Evolutionary conservation across 2,329 filamentous ascomycete genomes (phyloP).

Genomic region (Neocatenulostroma microsporum): DNA sequence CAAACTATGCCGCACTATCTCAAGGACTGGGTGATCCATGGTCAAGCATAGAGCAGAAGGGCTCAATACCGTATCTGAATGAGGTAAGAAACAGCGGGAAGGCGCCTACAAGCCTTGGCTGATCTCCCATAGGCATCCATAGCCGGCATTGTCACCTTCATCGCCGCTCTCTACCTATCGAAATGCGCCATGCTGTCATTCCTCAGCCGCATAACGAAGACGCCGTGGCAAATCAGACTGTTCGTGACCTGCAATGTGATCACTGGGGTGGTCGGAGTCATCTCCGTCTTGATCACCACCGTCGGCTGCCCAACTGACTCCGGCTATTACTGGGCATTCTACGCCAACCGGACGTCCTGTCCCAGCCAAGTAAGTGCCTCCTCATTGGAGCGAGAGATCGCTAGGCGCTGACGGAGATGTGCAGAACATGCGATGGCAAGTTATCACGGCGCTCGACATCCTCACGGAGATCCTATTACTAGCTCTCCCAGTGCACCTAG

Average conservation of each 20-base stretch:
- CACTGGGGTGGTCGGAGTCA: constrained; percentile 20
- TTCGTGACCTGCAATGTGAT: constrained; percentile 21
- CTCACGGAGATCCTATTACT: constrained; percentile 29
- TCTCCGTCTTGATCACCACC: constrained; percentile 24
- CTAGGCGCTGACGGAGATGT: constrained; percentile 7
- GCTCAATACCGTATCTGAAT: constrained; percentile 17
- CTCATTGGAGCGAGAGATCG: neutral
- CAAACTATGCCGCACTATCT: constrained; percentile 22
- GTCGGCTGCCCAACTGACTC: constrained; percentile 21
- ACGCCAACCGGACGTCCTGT: constrained; percentile 18
- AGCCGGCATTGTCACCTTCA: constrained; percentile 24
- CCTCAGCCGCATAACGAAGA: constrained; percentile 25
- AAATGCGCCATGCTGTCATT: constrained; percentile 28
- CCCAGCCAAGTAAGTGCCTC: constrained; percentile 18
- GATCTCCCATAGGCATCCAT: constrained; percentile 18
- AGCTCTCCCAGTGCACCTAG: constrained; percentile 26
- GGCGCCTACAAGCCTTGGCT: neutral
- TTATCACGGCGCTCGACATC: constrained; percentile 34
- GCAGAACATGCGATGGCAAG: constrained; percentile 29
- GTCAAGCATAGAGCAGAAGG: constrained; percentile 11
- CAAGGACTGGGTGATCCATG: constrained; percentile 24
- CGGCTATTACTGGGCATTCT: constrained; percentile 26
- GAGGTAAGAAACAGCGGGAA: constrained; percentile 16
- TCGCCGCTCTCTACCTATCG: constrained; percentile 24
- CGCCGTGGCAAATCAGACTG: constrained; percentile 17